phyloP scores from a whole-genome alignment of 257 asterid genomes.

The Solanum clarkiae region DNA sequence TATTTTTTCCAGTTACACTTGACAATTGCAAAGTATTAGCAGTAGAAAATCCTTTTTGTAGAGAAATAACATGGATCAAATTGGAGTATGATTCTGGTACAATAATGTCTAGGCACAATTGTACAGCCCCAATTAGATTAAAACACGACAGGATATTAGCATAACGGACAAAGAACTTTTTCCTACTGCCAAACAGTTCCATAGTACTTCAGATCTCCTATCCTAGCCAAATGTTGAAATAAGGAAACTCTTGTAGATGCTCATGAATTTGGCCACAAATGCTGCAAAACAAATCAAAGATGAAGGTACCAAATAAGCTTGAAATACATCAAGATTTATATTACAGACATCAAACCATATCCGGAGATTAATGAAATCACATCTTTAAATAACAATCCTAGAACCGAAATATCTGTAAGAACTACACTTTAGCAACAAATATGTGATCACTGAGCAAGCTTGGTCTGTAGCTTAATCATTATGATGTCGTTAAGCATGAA shows the following conservation, averaged over 20 bases:
- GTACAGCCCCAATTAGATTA: neutral
- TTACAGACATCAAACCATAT: neutral
- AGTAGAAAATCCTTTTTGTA: neutral
- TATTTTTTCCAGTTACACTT: neutral
- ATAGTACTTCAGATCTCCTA: neutral
- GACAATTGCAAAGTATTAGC: neutral
- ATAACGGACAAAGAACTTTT: neutral
- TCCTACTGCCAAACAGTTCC: neutral
- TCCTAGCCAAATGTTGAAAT: slow-evolving; percentile 78
- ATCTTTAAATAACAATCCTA: neutral
- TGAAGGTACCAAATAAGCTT: neutral
- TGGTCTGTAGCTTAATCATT: neutral
- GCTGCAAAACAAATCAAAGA: slow-evolving; percentile 45
- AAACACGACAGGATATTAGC: neutral
- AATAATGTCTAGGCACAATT: neutral
- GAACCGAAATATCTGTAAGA: neutral
- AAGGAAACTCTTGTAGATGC: slow-evolving; percentile 90
- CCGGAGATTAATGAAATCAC: neutral
- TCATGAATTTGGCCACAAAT: slow-evolving; percentile 97
- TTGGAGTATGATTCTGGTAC: neutral
- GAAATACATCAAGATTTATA: neutral
- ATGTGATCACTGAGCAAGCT: neutral
- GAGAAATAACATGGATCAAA: neutral
- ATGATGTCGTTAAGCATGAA: neutral
- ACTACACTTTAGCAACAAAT: neutral